Evolutionary conservation across 495 filamentous ascomycete genomes (phyloP).

Genomic region (Cercophora newfieldiana): DNA sequence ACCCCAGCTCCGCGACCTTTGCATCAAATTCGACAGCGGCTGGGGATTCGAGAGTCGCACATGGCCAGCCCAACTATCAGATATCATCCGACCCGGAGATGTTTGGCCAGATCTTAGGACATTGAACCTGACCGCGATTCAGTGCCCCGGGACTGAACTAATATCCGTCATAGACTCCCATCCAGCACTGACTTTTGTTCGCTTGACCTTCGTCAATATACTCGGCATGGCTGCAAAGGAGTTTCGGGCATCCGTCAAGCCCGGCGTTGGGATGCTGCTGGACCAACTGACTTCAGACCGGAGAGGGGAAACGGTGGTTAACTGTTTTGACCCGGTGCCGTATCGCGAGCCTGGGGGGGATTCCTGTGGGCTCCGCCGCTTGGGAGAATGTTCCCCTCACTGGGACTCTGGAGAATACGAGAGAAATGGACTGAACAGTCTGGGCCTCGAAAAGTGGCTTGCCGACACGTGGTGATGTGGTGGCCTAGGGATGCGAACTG

Average conservation of each 20-base stretch:
- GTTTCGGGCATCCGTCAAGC: neutral
- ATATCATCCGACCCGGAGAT: neutral
- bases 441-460: neutral
- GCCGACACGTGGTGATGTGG: neutral
- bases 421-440: neutral
- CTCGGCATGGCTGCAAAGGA: neutral
- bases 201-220: neutral
- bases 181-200: neutral
- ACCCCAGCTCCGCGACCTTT: neutral
- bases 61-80: neutral
- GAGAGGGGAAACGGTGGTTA: neutral
- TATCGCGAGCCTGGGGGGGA: neutral
- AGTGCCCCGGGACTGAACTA: neutral
- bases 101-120: neutral
- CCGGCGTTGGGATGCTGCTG: neutral
- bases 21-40: neutral
- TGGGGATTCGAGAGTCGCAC: neutral
- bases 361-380: neutral
- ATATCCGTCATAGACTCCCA: neutral
- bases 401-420: neutral
- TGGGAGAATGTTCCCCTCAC: neutral
- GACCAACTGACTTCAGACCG: neutral
- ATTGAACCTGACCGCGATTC: neutral
- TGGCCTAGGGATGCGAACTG: neutral
- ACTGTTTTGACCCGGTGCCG: neutral